phyloP scores from a whole-genome alignment of 768 basidiomycete genomes.

The Russula earlei region DNA sequence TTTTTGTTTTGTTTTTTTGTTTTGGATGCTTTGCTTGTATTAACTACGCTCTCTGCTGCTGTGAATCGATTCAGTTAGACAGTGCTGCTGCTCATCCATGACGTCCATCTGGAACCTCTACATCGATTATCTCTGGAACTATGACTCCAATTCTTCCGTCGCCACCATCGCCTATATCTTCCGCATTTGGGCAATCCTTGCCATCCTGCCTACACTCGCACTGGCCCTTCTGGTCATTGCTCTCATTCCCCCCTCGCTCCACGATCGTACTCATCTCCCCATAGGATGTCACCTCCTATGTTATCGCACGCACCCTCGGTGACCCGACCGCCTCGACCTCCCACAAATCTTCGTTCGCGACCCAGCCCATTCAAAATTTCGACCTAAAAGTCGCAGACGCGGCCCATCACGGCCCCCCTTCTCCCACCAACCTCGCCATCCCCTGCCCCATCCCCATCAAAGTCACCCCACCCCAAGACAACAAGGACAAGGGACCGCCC shows the following conservation, averaged over 20 bases:
- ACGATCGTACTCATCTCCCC: too few relatives aligned
- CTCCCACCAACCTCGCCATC: background rate
- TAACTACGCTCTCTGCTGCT: too few relatives aligned
- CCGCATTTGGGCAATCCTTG: slow-evolving; percentile 51
- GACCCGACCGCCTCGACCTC: slow-evolving; percentile 65
- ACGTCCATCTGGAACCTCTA: slow-evolving; percentile 51
- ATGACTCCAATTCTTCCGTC: slow-evolving; percentile 58
- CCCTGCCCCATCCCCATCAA: background rate
- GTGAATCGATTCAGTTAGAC: too few relatives aligned
- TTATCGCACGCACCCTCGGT: slow-evolving; percentile 74
- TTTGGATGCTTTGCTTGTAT: slow-evolving; percentile 1
- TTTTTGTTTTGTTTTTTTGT: background rate
- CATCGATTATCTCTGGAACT: slow-evolving; percentile 53
- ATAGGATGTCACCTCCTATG: slow-evolving; percentile 74
- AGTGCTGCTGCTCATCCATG: slow-evolving; percentile 21
- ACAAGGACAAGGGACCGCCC: background rate
- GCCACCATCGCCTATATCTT: slow-evolving; percentile 51
- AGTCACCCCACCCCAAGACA: background rate
- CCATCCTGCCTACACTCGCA: slow-evolving; percentile 41
- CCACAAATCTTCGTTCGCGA: slow-evolving; percentile 31
- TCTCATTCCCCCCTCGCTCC: too few relatives aligned
- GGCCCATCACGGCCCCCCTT: slow-evolving; percentile 2
- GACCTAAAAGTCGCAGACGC: background rate
- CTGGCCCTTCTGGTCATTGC: slow-evolving; percentile 56
- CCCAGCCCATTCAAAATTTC: background rate